A percentile compares a stretch with the other conserved stretches of the same genome.
Conservation (phyloP, 768 basidiomycete species). For the Hydnomerulius pinastri region DNA sequence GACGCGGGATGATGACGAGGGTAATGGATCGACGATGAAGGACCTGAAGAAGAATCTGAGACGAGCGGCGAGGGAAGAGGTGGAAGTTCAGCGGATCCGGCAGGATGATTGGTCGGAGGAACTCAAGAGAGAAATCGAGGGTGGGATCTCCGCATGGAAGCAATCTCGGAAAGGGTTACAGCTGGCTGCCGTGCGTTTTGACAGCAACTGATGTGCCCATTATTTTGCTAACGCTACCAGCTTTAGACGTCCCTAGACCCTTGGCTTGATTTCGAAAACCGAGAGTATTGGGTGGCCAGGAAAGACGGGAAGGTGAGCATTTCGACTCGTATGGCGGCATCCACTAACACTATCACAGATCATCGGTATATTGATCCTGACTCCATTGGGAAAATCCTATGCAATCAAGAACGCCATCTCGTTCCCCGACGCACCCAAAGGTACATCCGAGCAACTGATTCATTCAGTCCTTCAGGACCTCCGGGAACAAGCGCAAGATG, state of each 20-base stretch:
- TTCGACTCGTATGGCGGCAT: neutral
- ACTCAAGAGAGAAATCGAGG: slow-evolving; percentile 48
- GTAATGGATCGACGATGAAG: slow-evolving; percentile 47
- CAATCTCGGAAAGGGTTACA: slow-evolving; percentile 54
- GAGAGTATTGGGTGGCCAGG: slow-evolving; percentile 57
- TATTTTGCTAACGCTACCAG: neutral
- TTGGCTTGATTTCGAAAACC: slow-evolving; percentile 56
- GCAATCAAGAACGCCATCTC: slow-evolving; percentile 58
- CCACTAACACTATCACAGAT: slow-evolving; percentile 26
- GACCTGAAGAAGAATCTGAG: slow-evolving; percentile 64
- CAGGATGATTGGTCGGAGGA: slow-evolving; percentile 42
- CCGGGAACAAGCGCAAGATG: slow-evolving; percentile 29
- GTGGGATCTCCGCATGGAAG: slow-evolving; percentile 60
- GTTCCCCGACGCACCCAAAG: slow-evolving; percentile 54
- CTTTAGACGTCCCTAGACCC: slow-evolving; percentile 47
- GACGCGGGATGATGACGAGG: slow-evolving; percentile 37
- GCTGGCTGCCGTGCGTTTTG: slow-evolving; percentile 47
- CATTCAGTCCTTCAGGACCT: slow-evolving; percentile 46
- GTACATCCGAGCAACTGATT: slow-evolving; percentile 55
- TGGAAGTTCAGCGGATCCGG: slow-evolving; percentile 48
- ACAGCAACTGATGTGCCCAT: neutral
- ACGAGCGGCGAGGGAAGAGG: slow-evolving; percentile 55
- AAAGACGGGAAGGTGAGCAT: slow-evolving; percentile 23
- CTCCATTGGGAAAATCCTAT: slow-evolving; percentile 47
- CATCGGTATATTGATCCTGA: slow-evolving; percentile 52